Percentiles rank a stretch among this genome's conserved stretches.
phyloP scores from a whole-genome alignment of 1,284 basidiomycete species.

The Caloboletus firmus region DNA sequence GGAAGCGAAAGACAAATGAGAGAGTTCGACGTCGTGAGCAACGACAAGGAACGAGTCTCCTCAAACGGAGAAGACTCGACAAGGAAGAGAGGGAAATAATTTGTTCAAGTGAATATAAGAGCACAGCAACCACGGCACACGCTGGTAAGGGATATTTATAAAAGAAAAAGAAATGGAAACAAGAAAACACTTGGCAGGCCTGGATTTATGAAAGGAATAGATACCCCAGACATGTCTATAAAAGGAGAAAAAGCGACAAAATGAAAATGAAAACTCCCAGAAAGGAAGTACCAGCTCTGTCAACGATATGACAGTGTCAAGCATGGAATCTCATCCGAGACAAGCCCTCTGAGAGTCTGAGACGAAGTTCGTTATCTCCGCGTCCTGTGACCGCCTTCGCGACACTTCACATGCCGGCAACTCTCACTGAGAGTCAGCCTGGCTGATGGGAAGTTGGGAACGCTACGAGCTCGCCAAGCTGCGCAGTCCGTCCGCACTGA shows the following conservation, averaged over 20 bases:
- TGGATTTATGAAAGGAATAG: not conserved
- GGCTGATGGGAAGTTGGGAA: slow-evolving; percentile 14
- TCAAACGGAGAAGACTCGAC: slow-evolving; percentile 26
- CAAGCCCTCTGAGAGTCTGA: slow-evolving; percentile 21
- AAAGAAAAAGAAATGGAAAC: slow-evolving; percentile 17
- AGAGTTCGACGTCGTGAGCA: slow-evolving; percentile 27
- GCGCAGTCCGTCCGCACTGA: slow-evolving; percentile 3
- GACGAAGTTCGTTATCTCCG: slow-evolving; percentile 26
- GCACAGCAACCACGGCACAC: slow-evolving; percentile 26
- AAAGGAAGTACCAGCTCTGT: slow-evolving; percentile 12
- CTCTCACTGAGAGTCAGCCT: slow-evolving; percentile 9
- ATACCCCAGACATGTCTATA: slow-evolving; percentile 19
- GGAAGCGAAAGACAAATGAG: slow-evolving; percentile 28
- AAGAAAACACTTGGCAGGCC: slow-evolving; percentile 12
- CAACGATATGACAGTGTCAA: slow-evolving; percentile 22
- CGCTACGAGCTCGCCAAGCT: not conserved
- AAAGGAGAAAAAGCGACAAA: slow-evolving; percentile 1
- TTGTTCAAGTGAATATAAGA: slow-evolving; percentile 34
- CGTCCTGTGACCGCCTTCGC: slow-evolving; percentile 15
- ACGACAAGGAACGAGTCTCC: slow-evolving; percentile 35
- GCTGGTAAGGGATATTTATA: slow-evolving; percentile 14
- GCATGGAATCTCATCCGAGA: slow-evolving; percentile 29
- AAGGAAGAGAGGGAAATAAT: slow-evolving; percentile 27
- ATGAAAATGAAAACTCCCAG: slow-evolving; percentile 11
- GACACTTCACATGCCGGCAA: slow-evolving; percentile 25